Conservation (phyloP, 768 basidiomycete genomes). For the Mycena rebaudengoi region DNA sequence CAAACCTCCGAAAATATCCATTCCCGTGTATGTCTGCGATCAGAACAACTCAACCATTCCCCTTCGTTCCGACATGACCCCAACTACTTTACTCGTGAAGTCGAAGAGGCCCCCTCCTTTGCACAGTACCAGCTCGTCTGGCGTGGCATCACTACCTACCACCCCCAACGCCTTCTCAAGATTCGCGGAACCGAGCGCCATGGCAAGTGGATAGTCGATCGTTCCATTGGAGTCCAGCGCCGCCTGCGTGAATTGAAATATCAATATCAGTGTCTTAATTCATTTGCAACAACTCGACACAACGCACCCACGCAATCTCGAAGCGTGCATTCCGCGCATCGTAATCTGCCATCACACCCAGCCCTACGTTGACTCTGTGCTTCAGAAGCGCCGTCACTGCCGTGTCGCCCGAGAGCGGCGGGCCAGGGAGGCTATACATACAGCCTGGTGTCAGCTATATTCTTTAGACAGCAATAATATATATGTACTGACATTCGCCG, state of each 20-base stretch:
- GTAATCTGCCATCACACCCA: constrained; percentile 69
- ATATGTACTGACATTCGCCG: constrained; percentile 60
- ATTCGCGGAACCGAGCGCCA: constrained; percentile 52
- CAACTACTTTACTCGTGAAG: constrained; percentile 54
- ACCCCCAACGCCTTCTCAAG: constrained; percentile 53
- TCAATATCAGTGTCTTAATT: neutral
- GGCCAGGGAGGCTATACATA: constrained; percentile 73
- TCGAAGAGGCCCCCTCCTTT: constrained; percentile 49
- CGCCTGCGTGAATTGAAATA: constrained; percentile 29
- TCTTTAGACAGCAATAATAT: no score
- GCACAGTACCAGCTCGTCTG: constrained; percentile 52
- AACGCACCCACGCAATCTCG: constrained; percentile 64
- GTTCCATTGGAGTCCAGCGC: constrained; percentile 47
- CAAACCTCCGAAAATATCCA: no score
- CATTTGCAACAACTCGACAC: neutral
- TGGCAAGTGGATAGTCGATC: constrained; percentile 47
- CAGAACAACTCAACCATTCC: constrained; percentile 46
- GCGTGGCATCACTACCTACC: constrained; percentile 5
- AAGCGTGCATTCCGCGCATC: constrained; percentile 75
- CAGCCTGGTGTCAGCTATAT: no score
- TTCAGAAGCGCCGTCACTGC: constrained; percentile 61
- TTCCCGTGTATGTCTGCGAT: no score
- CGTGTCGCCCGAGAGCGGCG: constrained; percentile 68
- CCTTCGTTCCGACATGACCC: constrained; percentile 48
- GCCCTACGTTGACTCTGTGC: constrained; percentile 69